Evolutionary conservation across 257 asterid genomes (phyloP).

Genomic region (Penstemon newberryi): DNA sequence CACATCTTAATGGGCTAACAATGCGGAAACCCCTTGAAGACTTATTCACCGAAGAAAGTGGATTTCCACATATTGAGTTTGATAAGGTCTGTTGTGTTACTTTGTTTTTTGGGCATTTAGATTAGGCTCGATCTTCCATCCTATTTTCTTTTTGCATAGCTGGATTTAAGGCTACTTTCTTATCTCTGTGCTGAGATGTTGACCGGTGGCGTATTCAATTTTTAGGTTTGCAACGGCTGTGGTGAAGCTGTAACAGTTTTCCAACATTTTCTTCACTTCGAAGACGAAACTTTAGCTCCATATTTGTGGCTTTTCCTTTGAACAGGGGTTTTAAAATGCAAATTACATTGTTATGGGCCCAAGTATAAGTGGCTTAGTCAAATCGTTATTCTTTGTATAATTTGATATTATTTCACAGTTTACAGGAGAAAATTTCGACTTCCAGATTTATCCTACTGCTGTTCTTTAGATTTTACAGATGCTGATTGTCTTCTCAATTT

Average conservation of each 20-base stretch:
- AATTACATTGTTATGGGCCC: conserved; percentile 31
- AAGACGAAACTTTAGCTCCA: conserved; percentile 76
- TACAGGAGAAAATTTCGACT: conserved; percentile 33
- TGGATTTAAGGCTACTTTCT: conserved; percentile 77
- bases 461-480: conserved; percentile 25
- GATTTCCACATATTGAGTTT: conserved; percentile 73
- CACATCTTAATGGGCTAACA: conserved; percentile 92
- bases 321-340: conserved; percentile 57
- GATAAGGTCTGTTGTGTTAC: conserved; percentile 87
- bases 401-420: conserved; percentile 26
- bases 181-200: conserved; percentile 75
- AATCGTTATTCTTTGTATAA: neutral
- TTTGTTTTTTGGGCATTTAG: conserved; percentile 55
- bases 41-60: conserved; percentile 79
- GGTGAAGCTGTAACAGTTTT: conserved; percentile 98
- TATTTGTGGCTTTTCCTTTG: conserved; percentile 64
- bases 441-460: conserved; percentile 18
- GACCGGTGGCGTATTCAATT: conserved; percentile 82
- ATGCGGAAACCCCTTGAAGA: conserved; percentile 88
- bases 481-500: conserved; percentile 32
- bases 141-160: conserved; percentile 56
- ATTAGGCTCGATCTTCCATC: conserved; percentile 58
- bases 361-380: conserved; percentile 33
- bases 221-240: conserved; percentile 98
- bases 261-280: conserved; percentile 82